Evolutionary conservation across 202 grass and related monocot genomes (phyloP), one percentile per base, ranked within the genome.

Genomic region (Saccharum hybrid): DNA sequence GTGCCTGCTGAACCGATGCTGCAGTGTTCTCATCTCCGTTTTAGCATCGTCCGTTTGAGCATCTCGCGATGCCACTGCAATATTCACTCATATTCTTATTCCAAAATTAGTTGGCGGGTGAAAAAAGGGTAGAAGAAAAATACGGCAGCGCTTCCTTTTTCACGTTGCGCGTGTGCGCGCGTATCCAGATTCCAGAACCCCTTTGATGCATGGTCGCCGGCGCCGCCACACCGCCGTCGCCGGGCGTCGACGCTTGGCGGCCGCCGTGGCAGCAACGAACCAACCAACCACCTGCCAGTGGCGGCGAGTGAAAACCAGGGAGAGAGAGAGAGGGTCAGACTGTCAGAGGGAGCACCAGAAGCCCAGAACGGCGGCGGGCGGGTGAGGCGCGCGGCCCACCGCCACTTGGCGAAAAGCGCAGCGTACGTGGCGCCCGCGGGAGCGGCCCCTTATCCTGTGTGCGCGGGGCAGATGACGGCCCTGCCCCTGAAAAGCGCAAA

Each of bases 401-500:
- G 71, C 87, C 82, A 82, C 88, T 82, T 78, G 88, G 84, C 79
- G 74, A 75, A 69, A 80, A 69, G 62, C 48, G 41, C 6, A 12
- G 40, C 63, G 41, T 84, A 80, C 79, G 83, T 80, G 82, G 82
- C 87, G 57, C 51, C 40, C 31, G 23, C 21, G 11, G 8, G 26
- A 30, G 33, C 10, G 7, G 10, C 23, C 48, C 79, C 88, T 90
- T 88, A 88, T 92, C 84, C 77, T 4, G 15, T 22, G 5, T 10
- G 15, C 18, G 6, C 0, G 71, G 30, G 4, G 28, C 49, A 75
- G 72, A 79, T 84, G 72, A 95, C 90, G 75, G 13, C 1, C 37
- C 31, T 81, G 54, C 80, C 91, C 82, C 73, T 0, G 69, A 90
- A 91, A 97, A 97, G 91, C 78, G 89, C 86, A 94, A 88, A 97